Percentiles rank a stretch among this genome's conserved stretches.
Evolutionary conservation across 345 rosid genomes (phyloP).

Genomic region (Eucalyptus curtisii): DNA sequence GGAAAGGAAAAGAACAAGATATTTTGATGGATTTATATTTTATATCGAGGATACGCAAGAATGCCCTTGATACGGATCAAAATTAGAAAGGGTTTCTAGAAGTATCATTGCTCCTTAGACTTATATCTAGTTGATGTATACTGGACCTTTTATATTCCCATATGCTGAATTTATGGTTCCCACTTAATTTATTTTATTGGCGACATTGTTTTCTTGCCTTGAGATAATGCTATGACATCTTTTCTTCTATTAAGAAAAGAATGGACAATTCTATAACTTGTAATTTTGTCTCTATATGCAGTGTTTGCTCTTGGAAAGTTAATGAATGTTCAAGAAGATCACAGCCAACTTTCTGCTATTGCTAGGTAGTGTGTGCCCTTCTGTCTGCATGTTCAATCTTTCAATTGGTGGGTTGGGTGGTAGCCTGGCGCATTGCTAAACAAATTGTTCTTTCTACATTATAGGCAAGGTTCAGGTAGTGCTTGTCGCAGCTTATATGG

Average conservation of each 20-base stretch:
- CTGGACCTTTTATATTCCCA: not conserved
- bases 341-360: constrained; percentile 88
- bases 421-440: not conserved
- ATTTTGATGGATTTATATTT: not conserved
- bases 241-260: not conserved
- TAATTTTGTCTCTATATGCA: constrained; percentile 4
- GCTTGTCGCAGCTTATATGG: constrained; percentile 98
- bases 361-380: constrained; percentile 46
- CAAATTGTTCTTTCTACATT: not conserved
- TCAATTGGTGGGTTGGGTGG: not conserved
- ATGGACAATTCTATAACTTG: not conserved
- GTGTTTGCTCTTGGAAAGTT: constrained; percentile 91
- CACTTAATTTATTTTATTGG: not conserved
- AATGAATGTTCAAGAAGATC: constrained; percentile 84
- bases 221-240: not conserved
- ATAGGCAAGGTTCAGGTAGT: constrained; percentile 99
- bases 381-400: not conserved
- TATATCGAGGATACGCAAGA: not conserved
- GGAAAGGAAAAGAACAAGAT: not conserved
- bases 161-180: not conserved
- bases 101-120: not conserved
- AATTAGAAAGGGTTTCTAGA: not conserved
- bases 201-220: not conserved
- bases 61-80: not conserved
- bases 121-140: not conserved